Conservation (phyloP, 2,329 filamentous ascomycete genomes). For the Diaporthe ilicicola region DNA sequence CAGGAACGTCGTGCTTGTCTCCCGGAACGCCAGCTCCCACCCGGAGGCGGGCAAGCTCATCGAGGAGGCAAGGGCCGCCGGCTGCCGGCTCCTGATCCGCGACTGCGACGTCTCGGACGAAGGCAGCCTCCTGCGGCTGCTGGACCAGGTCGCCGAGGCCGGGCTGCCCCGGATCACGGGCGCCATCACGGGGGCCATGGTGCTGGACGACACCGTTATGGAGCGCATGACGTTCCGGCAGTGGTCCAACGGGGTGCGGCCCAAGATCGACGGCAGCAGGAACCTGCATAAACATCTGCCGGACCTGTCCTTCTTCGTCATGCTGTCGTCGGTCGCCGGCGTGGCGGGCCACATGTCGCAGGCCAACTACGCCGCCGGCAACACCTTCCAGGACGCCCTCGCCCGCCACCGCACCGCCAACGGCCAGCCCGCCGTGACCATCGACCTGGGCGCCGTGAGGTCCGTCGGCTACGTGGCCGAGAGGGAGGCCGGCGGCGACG, state of each 20-base stretch:
- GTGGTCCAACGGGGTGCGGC: no score
- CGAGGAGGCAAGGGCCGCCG: conserved; percentile 33
- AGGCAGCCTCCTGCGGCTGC: conserved; percentile 38
- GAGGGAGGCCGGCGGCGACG: no score
- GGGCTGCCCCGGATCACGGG: no score
- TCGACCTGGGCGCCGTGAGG: conserved; percentile 38
- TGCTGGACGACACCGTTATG: no score
- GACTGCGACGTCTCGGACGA: conserved; percentile 42
- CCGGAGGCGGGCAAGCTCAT: neutral
- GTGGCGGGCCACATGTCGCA: neutral
- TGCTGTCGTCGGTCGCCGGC: conserved; percentile 19
- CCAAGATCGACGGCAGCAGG: no score
- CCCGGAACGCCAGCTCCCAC: conserved; percentile 23
- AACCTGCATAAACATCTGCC: no score
- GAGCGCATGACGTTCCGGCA: no score
- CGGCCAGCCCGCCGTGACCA: conserved; percentile 36
- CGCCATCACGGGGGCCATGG: no score
- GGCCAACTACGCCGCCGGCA: conserved; percentile 39
- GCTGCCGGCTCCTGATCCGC: conserved; percentile 38
- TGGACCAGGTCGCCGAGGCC: no score
- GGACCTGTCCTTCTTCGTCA: conserved; percentile 25
- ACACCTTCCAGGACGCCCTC: conserved; percentile 45
- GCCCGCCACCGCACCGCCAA: conserved; percentile 33
- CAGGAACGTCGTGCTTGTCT: conserved; percentile 35
- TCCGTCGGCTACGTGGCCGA: no score